A percentile compares a stretch with the other conserved stretches of the same genome.
Conservation (phyloP, 2,329 filamentous ascomycete species). For the Lasiodiplodia sp. region DNA sequence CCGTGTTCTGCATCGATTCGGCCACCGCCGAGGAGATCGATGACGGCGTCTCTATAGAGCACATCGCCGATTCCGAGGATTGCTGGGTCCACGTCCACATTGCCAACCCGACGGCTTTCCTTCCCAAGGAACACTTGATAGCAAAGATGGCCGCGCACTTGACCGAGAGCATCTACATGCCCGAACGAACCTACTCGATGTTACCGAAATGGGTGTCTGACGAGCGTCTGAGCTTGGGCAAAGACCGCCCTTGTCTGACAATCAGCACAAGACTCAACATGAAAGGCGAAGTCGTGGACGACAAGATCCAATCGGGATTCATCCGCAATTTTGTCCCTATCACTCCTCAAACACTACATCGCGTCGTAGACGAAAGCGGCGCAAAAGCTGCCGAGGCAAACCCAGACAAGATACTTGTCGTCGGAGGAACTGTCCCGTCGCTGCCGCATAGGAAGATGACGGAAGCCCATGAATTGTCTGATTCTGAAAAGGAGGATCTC, state of each 20-base stretch:
- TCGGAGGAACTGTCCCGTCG: constrained; percentile 42
- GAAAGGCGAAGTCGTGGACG: constrained; percentile 61
- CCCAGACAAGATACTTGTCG: constrained; percentile 36
- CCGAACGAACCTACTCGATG: constrained; percentile 65
- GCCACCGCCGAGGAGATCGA: constrained; percentile 74
- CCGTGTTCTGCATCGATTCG: constrained; percentile 77
- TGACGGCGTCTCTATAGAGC: constrained; percentile 77
- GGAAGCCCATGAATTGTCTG: neutral
- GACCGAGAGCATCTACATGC: constrained; percentile 63
- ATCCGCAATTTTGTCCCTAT: constrained; percentile 63
- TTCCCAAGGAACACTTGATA: constrained; percentile 65
- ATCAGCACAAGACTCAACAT: constrained; percentile 65
- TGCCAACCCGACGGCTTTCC: constrained; percentile 78
- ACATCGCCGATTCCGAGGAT: constrained; percentile 59
- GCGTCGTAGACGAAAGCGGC: constrained; percentile 46
- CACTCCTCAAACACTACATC: constrained; percentile 52
- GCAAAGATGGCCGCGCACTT: constrained; percentile 68
- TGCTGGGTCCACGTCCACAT: constrained; percentile 82
- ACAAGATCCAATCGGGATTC: constrained; percentile 60
- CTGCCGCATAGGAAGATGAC: constrained; percentile 2
- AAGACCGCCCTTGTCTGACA: constrained; percentile 64
- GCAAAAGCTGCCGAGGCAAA: constrained; percentile 28
- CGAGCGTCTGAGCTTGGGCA: constrained; percentile 61
- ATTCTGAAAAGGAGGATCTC: constrained; percentile 43
- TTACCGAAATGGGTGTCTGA: constrained; percentile 59